These are phyloP conservation scores for Roridomyces roridus DNA, from an alignment of 768 basidiomycete genomes.

Conservation along the genomic window DNA sequence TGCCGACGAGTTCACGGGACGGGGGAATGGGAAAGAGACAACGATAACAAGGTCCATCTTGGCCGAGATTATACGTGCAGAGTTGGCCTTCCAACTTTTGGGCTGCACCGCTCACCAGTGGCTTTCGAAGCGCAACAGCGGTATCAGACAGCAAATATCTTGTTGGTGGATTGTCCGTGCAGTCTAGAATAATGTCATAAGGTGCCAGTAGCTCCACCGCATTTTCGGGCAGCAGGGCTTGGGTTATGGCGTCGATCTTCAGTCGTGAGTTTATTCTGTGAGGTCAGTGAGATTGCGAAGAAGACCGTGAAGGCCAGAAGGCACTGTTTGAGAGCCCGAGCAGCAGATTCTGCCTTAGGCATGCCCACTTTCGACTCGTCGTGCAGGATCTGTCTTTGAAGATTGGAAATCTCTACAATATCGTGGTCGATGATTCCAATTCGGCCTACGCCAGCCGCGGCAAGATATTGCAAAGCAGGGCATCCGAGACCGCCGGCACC, in stretches of 20 bases:
- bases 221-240: constrained; percentile 65
- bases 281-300: background rate
- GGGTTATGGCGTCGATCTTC: constrained; percentile 57
- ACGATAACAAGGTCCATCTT: constrained; percentile 87
- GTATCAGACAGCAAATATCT: constrained; percentile 93
- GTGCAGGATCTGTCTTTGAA: constrained; percentile 94
- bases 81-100: constrained; percentile 86
- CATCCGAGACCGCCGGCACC: constrained; percentile 98
- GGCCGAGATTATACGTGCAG: constrained; percentile 72
- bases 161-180: constrained; percentile 92
- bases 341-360: constrained; percentile 85
- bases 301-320: background rate
- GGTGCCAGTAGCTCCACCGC: constrained; percentile 63
- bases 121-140: constrained; percentile 74
- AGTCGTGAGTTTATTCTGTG: constrained; percentile 78
- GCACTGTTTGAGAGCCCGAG: constrained; percentile 69
- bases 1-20: constrained; percentile 63
- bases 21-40: constrained; percentile 91
- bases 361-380: constrained; percentile 74
- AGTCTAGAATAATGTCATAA: constrained; percentile 87
- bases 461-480: constrained; percentile 93
- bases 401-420: constrained; percentile 84
- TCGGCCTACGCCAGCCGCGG: constrained; percentile 90
- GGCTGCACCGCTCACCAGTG: constrained; percentile 93
- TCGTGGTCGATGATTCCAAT: constrained; percentile 93